These are phyloP conservation scores for Sodiomyces alkalinus DNA, from an alignment of 2,329 filamentous ascomycete species.

Conservation along the genomic window DNA sequence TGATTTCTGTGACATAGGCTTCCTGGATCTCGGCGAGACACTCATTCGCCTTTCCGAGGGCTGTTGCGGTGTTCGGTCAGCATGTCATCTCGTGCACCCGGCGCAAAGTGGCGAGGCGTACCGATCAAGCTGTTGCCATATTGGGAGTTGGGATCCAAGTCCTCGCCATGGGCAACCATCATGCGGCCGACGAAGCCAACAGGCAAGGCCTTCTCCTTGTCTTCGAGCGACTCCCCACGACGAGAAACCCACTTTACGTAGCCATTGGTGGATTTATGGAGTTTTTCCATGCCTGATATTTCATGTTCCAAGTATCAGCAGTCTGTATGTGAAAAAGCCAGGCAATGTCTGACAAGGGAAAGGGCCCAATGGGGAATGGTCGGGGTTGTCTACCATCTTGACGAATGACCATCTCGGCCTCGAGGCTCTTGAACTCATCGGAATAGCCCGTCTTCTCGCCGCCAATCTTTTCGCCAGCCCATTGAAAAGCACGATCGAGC, in stretches of 20 bases:
- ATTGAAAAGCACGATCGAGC: slow-evolving; percentile 91
- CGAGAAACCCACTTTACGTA: slow-evolving; percentile 84
- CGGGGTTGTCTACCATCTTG: slow-evolving; percentile 54
- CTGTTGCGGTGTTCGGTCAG: slow-evolving; percentile 20
- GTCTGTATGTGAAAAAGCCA: no score
- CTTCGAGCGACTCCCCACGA: slow-evolving; percentile 62
- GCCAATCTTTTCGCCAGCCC: slow-evolving; percentile 95
- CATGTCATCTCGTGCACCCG: background rate
- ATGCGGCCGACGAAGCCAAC: slow-evolving; percentile 65
- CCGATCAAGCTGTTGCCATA: slow-evolving; percentile 75
- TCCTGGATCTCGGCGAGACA: slow-evolving; percentile 76
- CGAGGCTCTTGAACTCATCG: slow-evolving; percentile 81
- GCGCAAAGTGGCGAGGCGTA: slow-evolving; percentile 27
- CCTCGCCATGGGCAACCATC: slow-evolving; percentile 81
- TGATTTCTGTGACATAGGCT: slow-evolving; percentile 62
- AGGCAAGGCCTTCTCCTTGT: slow-evolving; percentile 76
- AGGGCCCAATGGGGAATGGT: background rate
- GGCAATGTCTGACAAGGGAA: no score
- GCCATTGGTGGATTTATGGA: slow-evolving; percentile 70
- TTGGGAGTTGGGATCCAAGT: slow-evolving; percentile 81
- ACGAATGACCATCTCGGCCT: slow-evolving; percentile 78
- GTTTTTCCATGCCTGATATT: slow-evolving; percentile 73
- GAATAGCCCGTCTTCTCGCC: slow-evolving; percentile 76
- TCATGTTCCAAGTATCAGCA: slow-evolving; percentile 4
- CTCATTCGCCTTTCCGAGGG: slow-evolving; percentile 76